Evolutionary conservation across 371 early-diverging fungal species (phyloP).

Genomic region (Dentiscutata heterogama): DNA sequence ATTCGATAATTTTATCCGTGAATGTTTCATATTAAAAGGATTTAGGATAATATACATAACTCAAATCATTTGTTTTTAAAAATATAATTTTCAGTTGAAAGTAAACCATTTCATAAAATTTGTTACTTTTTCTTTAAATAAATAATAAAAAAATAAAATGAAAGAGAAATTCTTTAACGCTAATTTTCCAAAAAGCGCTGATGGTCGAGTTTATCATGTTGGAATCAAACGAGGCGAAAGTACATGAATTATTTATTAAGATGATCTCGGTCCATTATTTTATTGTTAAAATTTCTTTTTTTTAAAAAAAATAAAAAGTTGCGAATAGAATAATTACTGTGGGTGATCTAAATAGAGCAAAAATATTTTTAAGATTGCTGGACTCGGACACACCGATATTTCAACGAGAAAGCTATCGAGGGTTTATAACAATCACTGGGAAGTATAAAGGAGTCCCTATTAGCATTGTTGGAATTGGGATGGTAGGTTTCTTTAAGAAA

Average conservation of each 20-base stretch:
- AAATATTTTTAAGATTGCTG: conserved; percentile 69
- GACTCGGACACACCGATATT: conserved; percentile 59
- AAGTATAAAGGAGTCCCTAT: conserved; percentile 83
- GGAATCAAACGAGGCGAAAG: conserved; percentile 79
- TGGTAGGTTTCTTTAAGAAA: conserved; percentile 51
- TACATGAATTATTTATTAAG: neutral
- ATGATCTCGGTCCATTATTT: neutral
- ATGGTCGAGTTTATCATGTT: conserved; percentile 91
- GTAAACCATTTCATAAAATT: no score
- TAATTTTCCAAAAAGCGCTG: conserved; percentile 84
- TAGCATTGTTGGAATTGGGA: conserved; percentile 90
- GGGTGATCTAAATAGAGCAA: conserved; percentile 89
- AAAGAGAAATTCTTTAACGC: conserved; percentile 61
- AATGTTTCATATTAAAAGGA: no score
- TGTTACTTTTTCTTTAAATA: no score
- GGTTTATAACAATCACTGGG: conserved; percentile 94
- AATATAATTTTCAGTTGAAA: no score
- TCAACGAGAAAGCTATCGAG: conserved; percentile 73
- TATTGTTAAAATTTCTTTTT: neutral
- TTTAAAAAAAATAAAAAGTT: conserved; percentile 55
- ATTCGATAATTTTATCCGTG: no score
- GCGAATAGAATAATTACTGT: conserved; percentile 94
- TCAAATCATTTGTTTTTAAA: no score
- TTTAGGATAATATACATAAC: no score
- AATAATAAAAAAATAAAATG: neutral